Base-by-base conservation (phyloP, 164 flowering plant species). In the Annona cherimola region DNA sequence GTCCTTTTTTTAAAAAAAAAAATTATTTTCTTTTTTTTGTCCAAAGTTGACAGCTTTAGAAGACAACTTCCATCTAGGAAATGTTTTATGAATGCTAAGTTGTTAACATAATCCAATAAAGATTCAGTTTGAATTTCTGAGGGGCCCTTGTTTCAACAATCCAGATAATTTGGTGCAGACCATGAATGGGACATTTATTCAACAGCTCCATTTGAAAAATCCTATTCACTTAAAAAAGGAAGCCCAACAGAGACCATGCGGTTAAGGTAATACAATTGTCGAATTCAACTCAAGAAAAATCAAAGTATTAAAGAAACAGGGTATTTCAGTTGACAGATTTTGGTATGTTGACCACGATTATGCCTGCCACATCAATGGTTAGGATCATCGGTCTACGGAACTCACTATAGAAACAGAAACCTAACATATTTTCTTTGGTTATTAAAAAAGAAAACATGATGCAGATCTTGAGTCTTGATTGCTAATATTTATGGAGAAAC, bases 401-500 rank as follows among this genome's bases (percentile, higher is more conserved):
- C 57, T 16, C 57, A 50, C 57, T 50, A 50, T 16, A 50, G 14
- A 50, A 50, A 50, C 57, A 9, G 57, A 50, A 50, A 50, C 57
- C 57, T 50, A 16, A 50, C 4, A 6, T 50, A 16, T 16, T 50
- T 50, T 50, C 57, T 16, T 50, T 50, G 3, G 57, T 11, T 2
- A 50, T 9, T 9, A 50, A 2, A 50, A 16, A 50, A 50, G 57
- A 11, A 50, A 50, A 11, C 14, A 9, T 50, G 57, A 7, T 20
- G 7, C 4, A 61, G 63, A 20, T 16, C 63, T n/a, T 54, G 59
- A 7, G 8, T 61, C 40, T 12, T 69, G 62, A 69, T 45, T 59
- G 63, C 44, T 55, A 42, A 26, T 16, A 68, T 72, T 74, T 39
- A 50, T 69, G 70, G 73, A 67, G 82, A 78, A 74, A 78, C 87